Percentiles rank a stretch among this genome's conserved stretches.
Evolutionary conservation across 2,329 filamentous ascomycete species (phyloP).

Genomic region (Pyrenophora teres): DNA sequence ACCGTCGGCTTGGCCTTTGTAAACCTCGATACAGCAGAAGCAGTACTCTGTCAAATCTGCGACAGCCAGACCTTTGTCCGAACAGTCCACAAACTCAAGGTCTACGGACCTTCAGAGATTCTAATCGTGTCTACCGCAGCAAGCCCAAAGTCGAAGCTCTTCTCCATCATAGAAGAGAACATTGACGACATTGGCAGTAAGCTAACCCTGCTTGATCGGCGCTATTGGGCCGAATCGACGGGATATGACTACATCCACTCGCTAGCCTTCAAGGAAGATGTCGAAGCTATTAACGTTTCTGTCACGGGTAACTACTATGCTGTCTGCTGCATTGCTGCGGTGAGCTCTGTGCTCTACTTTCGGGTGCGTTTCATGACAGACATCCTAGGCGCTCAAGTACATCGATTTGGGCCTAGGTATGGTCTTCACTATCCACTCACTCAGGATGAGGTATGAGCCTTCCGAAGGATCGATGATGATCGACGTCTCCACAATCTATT

Average conservation of each 20-base stretch:
- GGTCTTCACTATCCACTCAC: slow-evolving; percentile 75
- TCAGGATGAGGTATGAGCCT: slow-evolving; percentile 84
- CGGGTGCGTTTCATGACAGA: slow-evolving; percentile 4
- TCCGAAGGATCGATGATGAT: slow-evolving; percentile 96
- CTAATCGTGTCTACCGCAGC: slow-evolving; percentile 76
- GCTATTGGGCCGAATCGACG: slow-evolving; percentile 79
- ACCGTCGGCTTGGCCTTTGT: slow-evolving; percentile 85
- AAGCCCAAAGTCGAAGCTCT: slow-evolving; percentile 73
- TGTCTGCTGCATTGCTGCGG: slow-evolving; percentile 82
- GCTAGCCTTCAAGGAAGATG: slow-evolving; percentile 78
- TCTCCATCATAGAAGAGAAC: slow-evolving; percentile 74
- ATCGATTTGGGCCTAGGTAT: slow-evolving; percentile 71
- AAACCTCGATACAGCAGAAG: slow-evolving; percentile 83
- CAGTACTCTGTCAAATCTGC: slow-evolving; percentile 84
- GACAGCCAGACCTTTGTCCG: slow-evolving; percentile 91
- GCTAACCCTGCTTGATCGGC: slow-evolving; percentile 71
- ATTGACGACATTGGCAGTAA: slow-evolving; percentile 62
- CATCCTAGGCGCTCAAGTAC: slow-evolving; percentile 73
- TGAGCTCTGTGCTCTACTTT: slow-evolving; percentile 61
- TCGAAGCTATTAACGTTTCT: slow-evolving; percentile 79
- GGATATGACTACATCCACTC: slow-evolving; percentile 79
- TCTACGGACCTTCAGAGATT: slow-evolving; percentile 79
- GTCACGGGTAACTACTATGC: slow-evolving; percentile 85
- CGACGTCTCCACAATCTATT: slow-evolving; percentile 82
- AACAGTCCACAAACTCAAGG: slow-evolving; percentile 82